A percentile compares a stretch with the other conserved stretches of the same genome.
Evolutionary conservation across 2,329 filamentous ascomycete genomes (phyloP).

Genomic region (Tolypocladium cylindrosporum): DNA sequence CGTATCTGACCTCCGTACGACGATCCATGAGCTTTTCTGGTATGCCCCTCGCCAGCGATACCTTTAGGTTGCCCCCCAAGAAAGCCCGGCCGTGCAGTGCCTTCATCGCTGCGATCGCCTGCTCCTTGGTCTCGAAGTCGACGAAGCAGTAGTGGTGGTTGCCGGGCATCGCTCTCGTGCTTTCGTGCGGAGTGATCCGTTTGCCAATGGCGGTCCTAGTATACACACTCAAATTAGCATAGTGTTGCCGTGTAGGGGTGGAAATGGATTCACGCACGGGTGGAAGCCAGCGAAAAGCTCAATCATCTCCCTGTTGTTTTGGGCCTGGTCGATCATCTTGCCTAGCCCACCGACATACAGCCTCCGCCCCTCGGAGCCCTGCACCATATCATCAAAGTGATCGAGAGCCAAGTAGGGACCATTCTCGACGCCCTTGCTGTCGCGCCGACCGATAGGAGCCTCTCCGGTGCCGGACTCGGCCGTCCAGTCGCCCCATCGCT

Average conservation of each 20-base stretch:
- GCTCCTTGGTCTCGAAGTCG: constrained; percentile 45
- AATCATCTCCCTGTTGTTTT: constrained; percentile 34
- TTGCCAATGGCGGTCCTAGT: constrained; percentile 28
- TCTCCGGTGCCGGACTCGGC: constrained; percentile 2
- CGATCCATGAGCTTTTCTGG: constrained; percentile 1
- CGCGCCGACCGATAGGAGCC: background rate
- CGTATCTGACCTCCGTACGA: background rate
- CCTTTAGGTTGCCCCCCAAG: constrained; percentile 12
- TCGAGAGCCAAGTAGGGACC: constrained; percentile 16
- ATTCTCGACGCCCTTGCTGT: constrained; percentile 8
- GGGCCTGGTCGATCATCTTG: constrained; percentile 35
- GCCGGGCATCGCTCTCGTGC: constrained; percentile 38
- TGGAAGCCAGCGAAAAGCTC: constrained; percentile 38
- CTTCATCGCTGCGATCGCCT: constrained; percentile 39
- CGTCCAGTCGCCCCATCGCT: constrained; percentile 36
- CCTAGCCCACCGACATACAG: constrained; percentile 42
- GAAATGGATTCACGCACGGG: constrained; percentile 18
- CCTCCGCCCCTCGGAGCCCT: constrained; percentile 23
- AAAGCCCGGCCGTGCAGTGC: constrained; percentile 12
- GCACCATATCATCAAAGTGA: constrained; percentile 20
- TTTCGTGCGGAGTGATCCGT: constrained; percentile 48
- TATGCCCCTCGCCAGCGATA: constrained; percentile 5
- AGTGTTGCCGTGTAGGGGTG: background rate
- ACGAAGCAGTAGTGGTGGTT: constrained; percentile 57
- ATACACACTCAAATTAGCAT: background rate